Percentiles rank a stretch among this genome's conserved stretches.
Conservation (phyloP, 129 eudicot species). For the Erigeron canadensis region DNA sequence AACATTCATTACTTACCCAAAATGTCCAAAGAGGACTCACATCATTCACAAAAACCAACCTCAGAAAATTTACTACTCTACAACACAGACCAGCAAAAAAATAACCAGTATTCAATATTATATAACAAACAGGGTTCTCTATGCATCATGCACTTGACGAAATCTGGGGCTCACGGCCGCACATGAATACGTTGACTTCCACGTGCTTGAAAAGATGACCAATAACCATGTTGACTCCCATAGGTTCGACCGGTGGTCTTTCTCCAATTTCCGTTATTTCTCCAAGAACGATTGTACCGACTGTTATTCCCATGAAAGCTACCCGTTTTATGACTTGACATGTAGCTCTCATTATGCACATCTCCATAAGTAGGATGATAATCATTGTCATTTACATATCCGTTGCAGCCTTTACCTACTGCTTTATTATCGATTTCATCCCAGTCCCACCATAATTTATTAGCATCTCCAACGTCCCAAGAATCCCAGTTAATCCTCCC, state of each 20-base stretch:
- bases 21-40: conserved; percentile 5
- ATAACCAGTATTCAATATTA: background rate
- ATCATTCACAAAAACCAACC: conserved; percentile 19
- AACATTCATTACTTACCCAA: conserved; percentile 5
- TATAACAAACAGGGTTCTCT: conserved; percentile 18
- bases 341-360: conserved; percentile 25
- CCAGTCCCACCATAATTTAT: conserved; percentile 5
- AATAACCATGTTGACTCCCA: conserved; percentile 21
- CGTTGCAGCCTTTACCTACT: conserved; percentile 23
- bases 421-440: conserved; percentile 19
- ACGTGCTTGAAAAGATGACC: conserved; percentile 15
- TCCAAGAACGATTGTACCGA: conserved; percentile 16
- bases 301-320: conserved; percentile 31
- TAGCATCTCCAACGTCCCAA: conserved; percentile 26
- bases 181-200: conserved; percentile 25
- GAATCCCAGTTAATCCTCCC: conserved; percentile 25
- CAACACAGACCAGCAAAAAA: conserved; percentile 5
- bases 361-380: conserved; percentile 16
- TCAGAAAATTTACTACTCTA: conserved; percentile 1
- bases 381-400: conserved; percentile 13
- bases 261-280: conserved; percentile 31
- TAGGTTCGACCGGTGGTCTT: conserved; percentile 15
- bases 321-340: conserved; percentile 21
- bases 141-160: background rate
- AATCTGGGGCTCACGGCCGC: conserved; percentile 16